These are phyloP conservation scores for Aureobasidium musti DNA, from an alignment of 2,329 filamentous ascomycete species.

Conservation along the genomic window DNA sequence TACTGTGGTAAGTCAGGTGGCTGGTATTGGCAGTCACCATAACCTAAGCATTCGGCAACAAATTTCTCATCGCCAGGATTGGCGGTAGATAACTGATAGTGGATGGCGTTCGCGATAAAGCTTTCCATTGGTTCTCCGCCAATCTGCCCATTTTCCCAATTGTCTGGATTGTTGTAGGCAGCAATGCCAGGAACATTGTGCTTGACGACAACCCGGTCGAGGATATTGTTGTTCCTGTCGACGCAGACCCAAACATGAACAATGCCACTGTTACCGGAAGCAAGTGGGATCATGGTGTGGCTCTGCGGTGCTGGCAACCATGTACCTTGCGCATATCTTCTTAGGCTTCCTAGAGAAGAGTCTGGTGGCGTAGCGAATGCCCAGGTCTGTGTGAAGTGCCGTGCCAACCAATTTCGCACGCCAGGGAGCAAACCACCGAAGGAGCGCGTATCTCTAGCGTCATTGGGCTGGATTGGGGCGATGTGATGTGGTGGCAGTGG, in stretches of 20 bases:
- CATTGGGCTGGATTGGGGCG: background rate
- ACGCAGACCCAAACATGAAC: slow-evolving; percentile 6
- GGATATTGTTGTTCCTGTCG: background rate
- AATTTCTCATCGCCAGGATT: background rate
- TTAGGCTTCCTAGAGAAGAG: no score
- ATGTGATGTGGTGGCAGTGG: background rate
- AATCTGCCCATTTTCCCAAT: background rate
- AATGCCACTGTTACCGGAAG: background rate
- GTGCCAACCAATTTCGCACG: background rate
- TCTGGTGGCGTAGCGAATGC: background rate
- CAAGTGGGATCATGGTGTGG: background rate
- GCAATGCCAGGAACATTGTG: background rate
- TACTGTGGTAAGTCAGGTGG: background rate
- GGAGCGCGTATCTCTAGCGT: background rate
- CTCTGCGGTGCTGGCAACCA: slow-evolving; percentile 8
- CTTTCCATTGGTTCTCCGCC: slow-evolving; percentile 16
- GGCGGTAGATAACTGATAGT: background rate
- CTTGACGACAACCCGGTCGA: slow-evolving; percentile 18
- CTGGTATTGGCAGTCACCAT: background rate
- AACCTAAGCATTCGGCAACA: slow-evolving; percentile 13
- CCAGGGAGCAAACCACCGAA: background rate
- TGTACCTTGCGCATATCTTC: background rate
- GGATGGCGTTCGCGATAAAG: background rate
- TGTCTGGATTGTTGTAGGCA: background rate
- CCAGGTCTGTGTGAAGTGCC: background rate